These are phyloP conservation scores for Sphagnum contortum DNA, from an alignment of 225 moss, liverwort and hornwort species.

Conservation along the genomic window DNA sequence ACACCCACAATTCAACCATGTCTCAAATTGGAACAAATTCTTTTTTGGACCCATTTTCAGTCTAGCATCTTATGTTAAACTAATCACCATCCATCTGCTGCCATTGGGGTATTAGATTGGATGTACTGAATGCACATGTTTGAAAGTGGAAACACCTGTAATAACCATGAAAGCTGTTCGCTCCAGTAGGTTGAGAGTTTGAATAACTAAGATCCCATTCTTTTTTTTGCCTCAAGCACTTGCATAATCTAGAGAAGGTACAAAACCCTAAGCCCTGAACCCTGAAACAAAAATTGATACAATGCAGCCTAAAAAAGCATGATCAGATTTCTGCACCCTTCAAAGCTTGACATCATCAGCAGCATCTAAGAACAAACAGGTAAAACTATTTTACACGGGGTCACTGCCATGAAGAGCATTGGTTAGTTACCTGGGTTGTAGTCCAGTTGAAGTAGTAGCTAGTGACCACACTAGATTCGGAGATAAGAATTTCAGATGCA, in stretches of 20 bases:
- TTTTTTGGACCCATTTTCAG: not conserved
- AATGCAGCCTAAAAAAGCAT: too few relatives aligned
- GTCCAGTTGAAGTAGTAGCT: slow-evolving; percentile 67
- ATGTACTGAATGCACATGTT: not conserved
- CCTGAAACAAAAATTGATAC: not conserved
- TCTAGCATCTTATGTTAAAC: not conserved
- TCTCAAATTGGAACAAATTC: not conserved
- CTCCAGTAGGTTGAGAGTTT: too few relatives aligned
- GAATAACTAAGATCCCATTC: too few relatives aligned
- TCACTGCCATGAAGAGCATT: not conserved
- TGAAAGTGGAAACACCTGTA: not conserved
- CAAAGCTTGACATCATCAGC: too few relatives aligned
- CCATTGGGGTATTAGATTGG: not conserved
- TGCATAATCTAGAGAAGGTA: too few relatives aligned
- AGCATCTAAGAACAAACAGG: not conserved
- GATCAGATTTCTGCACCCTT: too few relatives aligned
- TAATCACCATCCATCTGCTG: not conserved
- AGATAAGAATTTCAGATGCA: slow-evolving; percentile 79
- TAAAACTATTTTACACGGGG: not conserved
- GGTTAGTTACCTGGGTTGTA: slow-evolving; percentile 29
- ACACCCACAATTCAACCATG: not conserved
- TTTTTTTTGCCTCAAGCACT: too few relatives aligned
- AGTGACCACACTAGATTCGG: slow-evolving; percentile 87
- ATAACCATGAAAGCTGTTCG: not conserved
- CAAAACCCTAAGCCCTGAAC: not conserved